phyloP scores from a whole-genome alignment of 352 stramenopile genomes.

The Phytopythium cucurbitacearum region DNA sequence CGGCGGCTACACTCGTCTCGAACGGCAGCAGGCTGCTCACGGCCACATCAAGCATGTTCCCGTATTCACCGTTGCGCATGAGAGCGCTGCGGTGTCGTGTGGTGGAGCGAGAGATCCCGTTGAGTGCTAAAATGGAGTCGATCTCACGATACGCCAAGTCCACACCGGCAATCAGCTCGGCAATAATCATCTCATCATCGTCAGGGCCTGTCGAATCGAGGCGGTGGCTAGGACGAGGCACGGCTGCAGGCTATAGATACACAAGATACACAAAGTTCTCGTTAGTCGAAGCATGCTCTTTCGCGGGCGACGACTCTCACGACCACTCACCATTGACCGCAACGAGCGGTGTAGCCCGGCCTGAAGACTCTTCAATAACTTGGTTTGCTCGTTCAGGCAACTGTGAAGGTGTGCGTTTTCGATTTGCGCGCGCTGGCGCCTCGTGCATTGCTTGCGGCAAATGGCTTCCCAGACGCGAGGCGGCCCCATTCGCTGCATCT shows the following conservation, averaged over 20 bases:
- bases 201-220: neutral
- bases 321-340: slow-evolving; percentile 13
- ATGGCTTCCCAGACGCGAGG: slow-evolving; percentile 5
- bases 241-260: neutral
- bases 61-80: slow-evolving; percentile 12
- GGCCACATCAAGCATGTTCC: slow-evolving; percentile 14
- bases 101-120: slow-evolving; percentile 3
- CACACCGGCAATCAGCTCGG: slow-evolving; percentile 6
- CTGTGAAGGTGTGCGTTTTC: slow-evolving; percentile 26
- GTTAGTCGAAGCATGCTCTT: no score
- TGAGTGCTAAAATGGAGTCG: slow-evolving; percentile 13
- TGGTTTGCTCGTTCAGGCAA: slow-evolving; percentile 18
- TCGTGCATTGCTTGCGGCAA: neutral
- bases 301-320: neutral
- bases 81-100: slow-evolving; percentile 2
- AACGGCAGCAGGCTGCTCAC: slow-evolving; percentile 14
- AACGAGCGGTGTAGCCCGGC: slow-evolving; percentile 16
- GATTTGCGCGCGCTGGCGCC: slow-evolving; percentile 5
- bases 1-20: slow-evolving; percentile 1
- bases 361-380: slow-evolving; percentile 17
- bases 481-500: slow-evolving; percentile 1
- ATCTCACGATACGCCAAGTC: slow-evolving; percentile 7
- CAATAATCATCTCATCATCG: slow-evolving; percentile 6
- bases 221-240: neutral
- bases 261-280: no score